Evolutionary conservation across 345 rosid species (phyloP).

Genomic region (Cardamine occulta): DNA sequence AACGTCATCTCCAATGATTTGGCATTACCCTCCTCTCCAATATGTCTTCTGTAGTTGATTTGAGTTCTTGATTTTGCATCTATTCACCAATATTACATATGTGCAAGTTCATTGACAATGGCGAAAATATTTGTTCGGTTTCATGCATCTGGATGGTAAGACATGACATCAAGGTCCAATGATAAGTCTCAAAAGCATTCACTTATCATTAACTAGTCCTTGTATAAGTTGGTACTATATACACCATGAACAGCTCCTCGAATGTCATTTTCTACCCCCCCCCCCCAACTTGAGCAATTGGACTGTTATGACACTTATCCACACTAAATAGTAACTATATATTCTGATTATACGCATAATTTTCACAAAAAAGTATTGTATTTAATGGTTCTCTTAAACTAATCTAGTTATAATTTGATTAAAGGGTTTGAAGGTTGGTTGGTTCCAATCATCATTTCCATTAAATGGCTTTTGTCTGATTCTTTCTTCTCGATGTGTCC

Average conservation of each 20-base stretch:
- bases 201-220: conserved; percentile 19
- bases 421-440: conserved; percentile 15
- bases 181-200: neutral
- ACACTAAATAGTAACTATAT: conserved; percentile 6
- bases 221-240: neutral
- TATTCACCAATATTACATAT: neutral
- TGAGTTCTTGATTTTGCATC: conserved; percentile 8
- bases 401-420: neutral
- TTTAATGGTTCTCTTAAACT: neutral
- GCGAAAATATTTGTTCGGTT: neutral
- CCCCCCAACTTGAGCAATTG: conserved; percentile 8
- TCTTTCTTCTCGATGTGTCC: neutral
- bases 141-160: neutral
- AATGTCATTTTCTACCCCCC: neutral
- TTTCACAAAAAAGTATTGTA: neutral
- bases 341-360: neutral
- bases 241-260: conserved; percentile 5
- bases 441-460: conserved; percentile 15
- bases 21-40: conserved; percentile 15
- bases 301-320: conserved; percentile 11
- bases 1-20: conserved; percentile 20
- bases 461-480: neutral
- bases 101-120: neutral
- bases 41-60: neutral
- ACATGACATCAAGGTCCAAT: conserved; percentile 19